Base-by-base conservation (phyloP, 345 rosid genomes). In the Eucalyptus tenuipes region DNA sequence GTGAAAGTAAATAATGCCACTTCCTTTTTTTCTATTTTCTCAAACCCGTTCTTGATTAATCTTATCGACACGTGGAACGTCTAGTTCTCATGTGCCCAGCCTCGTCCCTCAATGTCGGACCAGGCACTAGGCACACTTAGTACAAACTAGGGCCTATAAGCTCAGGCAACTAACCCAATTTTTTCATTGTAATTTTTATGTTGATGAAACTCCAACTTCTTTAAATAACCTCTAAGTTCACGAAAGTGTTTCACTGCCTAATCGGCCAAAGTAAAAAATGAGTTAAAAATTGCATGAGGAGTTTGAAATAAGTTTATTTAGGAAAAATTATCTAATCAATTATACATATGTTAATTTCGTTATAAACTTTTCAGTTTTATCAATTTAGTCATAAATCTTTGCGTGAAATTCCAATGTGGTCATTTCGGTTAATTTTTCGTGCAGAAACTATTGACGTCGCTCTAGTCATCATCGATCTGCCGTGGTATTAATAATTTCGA, bases 381-480 rank as follows among this genome's bases (percentile, higher is more conserved):
- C 13, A 68, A 68, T 17, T 68, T 68, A 68, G 13, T 33, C 4
- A 2, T 68, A 68, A 68, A 68, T 5, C 11, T 3, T 68, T 8
- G 42, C 0, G 5, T 4, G 40, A 31, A 68, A 31, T 68, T 68
- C 6, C 22, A 64, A 4, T n/a, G 10, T 31, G 33, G 20, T 64
- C 37, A 29, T 64, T n/a, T 4, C 0, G 31, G 75, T n/a, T n/a
- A 66, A 66, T n/a, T 66, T 66, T 66, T 33, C n/a, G 5, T 2
- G 6, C 0, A 17, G 10, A 64, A n/a, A 64, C 10, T 8, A 7
- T 66, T 66, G 20, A 15, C 3, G 1, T 66, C 1, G 2, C 20
- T n/a, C 20, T 15, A n/a, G 20, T 66, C 20, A 15, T 66, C 10
- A 16, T 6, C 2, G 3, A 10, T 3, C 0, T 29, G 16, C 17